Conservation (phyloP, 306 rosid species). For the Cicer yamashitae region DNA sequence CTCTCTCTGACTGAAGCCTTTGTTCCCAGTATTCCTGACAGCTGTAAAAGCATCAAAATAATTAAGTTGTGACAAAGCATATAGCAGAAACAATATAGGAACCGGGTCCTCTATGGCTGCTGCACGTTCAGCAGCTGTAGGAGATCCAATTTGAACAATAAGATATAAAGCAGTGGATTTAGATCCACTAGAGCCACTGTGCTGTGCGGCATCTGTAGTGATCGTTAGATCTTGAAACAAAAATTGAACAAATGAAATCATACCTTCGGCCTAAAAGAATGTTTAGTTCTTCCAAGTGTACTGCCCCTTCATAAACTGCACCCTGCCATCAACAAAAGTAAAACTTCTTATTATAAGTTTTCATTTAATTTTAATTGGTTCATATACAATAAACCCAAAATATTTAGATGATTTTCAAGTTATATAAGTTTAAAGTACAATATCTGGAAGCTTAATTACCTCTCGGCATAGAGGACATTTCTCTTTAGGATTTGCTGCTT, state of each 20-base stretch:
- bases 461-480: conserved; percentile 92
- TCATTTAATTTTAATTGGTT: conserved; percentile 5
- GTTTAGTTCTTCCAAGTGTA: conserved; percentile 80
- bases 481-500: conserved; percentile 58
- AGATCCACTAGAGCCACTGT: not conserved
- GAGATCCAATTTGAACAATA: not conserved
- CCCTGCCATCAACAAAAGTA: conserved; percentile 53
- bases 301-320: conserved; percentile 71
- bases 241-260: not conserved
- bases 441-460: conserved; percentile 50
- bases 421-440: conserved; percentile 11
- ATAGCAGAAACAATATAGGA: no score
- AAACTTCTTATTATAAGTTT: conserved; percentile 10
- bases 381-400: not conserved
- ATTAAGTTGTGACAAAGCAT: not conserved
- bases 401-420: not conserved
- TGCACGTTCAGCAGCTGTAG: no score
- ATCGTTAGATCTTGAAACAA: no score
- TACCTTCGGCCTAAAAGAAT: conserved; percentile 75
- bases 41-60: conserved; percentile 45
- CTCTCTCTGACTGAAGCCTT: conserved; percentile 70
- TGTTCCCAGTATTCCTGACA: conserved; percentile 83
- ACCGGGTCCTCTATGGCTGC: no score
- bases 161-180: not conserved
- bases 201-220: no score